Evolutionary conservation across 257 asterid species (phyloP), one percentile per base, ranked within the genome.

Genomic region (Ilex asprella): DNA sequence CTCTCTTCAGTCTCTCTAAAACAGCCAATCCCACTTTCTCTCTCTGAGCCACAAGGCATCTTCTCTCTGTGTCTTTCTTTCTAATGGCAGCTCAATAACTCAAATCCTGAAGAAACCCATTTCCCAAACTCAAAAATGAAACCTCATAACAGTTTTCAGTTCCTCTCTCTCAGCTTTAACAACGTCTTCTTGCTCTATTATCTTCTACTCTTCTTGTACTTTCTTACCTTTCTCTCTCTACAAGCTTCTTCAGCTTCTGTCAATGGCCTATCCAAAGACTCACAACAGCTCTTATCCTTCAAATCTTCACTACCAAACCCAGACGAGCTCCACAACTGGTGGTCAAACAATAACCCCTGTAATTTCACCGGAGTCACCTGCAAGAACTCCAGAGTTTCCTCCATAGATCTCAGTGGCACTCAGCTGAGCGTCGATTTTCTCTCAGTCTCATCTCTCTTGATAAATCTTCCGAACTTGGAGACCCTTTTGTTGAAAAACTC

Each of bases 231-330:
- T 11, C 0, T 41, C 72, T 51, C 35, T 21, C 27, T 21, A 21
- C 27, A 21, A 21, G 27, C 72, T 27, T 54, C 70, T 41, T 75
- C 75, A 46, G 69, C 75, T 5, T 29, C 66, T 30, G 6, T 31
- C 61, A 68, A 43, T 66, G 82, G 75, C 27, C 54, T 65, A 57
- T 0, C 15, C 39, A 70, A 62, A 53, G 90, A 82, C 75, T 72
- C 86, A 10, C 82, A 76, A 58, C 82, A 58, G 74, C 96, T 92
- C 47, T 70, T 86, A 27, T 85, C 93, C 29, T 85, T 92, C 85
- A 92, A 85, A 49, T 76, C 78, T 55, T 67, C 96, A 0, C 76
- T 89, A 21, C 72, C 87, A 0, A 66, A 73, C 70, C 79, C 86
- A 41, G 46, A 47, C 66, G 70, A 58, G 12, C 86, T 92, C 56